Conservation (phyloP, 1,284 basidiomycete genomes). For the Termitomyces sp. region DNA sequence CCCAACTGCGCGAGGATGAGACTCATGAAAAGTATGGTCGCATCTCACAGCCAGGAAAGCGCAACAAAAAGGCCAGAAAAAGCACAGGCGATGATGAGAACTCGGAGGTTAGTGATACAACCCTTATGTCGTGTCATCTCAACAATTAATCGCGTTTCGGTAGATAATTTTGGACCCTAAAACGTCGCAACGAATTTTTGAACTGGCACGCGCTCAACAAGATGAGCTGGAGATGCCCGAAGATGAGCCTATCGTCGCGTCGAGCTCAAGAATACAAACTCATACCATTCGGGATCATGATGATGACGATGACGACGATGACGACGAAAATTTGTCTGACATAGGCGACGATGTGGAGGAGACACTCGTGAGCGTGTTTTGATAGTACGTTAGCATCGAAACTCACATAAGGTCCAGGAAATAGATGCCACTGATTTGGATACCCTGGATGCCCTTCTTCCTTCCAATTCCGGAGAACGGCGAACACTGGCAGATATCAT, state of each 20-base stretch:
- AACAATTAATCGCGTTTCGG: conserved; percentile 6
- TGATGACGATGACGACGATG: conserved; percentile 53
- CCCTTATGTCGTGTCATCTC: conserved; percentile 8
- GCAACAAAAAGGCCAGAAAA: conserved; percentile 55
- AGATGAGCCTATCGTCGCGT: conserved; percentile 37
- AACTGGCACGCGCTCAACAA: conserved; percentile 91
- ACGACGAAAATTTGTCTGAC: conserved; percentile 41
- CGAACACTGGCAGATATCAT: conserved; percentile 94
- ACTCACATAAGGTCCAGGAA: conserved; percentile 49
- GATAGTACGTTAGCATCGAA: conserved; percentile 3
- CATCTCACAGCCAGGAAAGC: conserved; percentile 68
- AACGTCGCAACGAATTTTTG: conserved; percentile 86
- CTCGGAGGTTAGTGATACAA: conserved; percentile 44
- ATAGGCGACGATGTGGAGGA: conserved; percentile 44
- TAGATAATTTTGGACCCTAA: conserved; percentile 80
- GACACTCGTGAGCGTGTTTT: conserved; percentile 48
- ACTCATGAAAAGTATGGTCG: conserved; percentile 71
- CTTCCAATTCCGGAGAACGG: conserved; percentile 66
- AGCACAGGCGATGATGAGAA: conserved; percentile 39
- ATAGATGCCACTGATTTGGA: conserved; percentile 86
- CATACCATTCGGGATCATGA: conserved; percentile 28
- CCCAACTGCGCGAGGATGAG: conserved; percentile 77
- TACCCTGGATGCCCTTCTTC: conserved; percentile 77
- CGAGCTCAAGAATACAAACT: conserved; percentile 29
- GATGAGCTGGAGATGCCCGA: conserved; percentile 72